Base-by-base conservation (phyloP, 2,329 filamentous ascomycete species). In the Neonectria sp. region DNA sequence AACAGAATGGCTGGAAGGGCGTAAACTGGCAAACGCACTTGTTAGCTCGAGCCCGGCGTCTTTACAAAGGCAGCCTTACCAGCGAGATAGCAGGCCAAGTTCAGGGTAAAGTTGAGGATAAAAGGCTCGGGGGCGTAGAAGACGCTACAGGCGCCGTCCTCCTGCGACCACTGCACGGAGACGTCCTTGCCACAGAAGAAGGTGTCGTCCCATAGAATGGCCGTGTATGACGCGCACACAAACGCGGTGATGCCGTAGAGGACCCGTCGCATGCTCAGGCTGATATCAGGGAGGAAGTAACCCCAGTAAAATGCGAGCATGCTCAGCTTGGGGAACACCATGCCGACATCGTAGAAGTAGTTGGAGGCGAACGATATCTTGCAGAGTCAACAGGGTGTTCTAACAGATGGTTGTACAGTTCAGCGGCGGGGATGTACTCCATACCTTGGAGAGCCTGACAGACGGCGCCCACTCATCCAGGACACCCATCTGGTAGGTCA, bases 291-390 rank as follows among this genome's bases (percentile, higher is more conserved):
- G 8, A 70, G 70, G 67, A 80, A 80, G 61, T 80, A 79, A 6
- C 72, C 74, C 78, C 78, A 80, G 66, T 80, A 80, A 58, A 80
- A 80, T 1, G 79, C 78, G 25, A 80, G 25, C 78, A 80, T 80
- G 65, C 77, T 79, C 66, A 80, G 68, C 58, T 80, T 80, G 4
- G 78, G 78, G 33, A 80, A 79, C 0, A 77, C 78, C 78, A 80
- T 80, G 6, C 78, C 78, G 3, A 80, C 75, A 53, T 80, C 78
- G 68, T 80, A 80, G 46, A 80, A 80, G 63, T 80, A 80, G 69
- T 80, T 80, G 45, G 79, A 80, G 0, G 78, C 74, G 21, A 80
- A 80, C 1, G 76, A 78, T 35, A 80, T 79, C 77, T 21, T 21
- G 21, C 21, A 21, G 21, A 21, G 21, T 21, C 21, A 21, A 21